These are phyloP conservation scores for Sporothrix pallida DNA, from an alignment of 2,329 filamentous ascomycete genomes.

Conservation along the genomic window DNA sequence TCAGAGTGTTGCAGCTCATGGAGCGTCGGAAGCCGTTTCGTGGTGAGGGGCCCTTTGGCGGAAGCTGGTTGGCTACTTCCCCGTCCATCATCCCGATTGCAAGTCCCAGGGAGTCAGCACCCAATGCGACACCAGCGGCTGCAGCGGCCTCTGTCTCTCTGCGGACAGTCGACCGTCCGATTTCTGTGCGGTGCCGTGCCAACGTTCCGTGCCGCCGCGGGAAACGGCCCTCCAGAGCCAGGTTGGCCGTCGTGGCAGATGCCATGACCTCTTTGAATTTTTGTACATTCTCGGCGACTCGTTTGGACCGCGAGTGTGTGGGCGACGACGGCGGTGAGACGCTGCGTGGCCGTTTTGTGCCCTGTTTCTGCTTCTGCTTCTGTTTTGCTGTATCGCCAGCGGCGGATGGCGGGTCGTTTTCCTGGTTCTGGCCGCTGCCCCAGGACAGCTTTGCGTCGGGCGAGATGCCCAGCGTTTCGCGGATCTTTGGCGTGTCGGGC, in stretches of 20 bases:
- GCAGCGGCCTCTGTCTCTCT: background rate
- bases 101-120: background rate
- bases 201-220: slow-evolving; percentile 42
- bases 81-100: background rate
- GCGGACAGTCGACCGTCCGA: slow-evolving; percentile 7
- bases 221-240: slow-evolving; percentile 30
- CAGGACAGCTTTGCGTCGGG: slow-evolving; percentile 68
- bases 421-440: slow-evolving; percentile 57
- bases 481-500: slow-evolving; percentile 43
- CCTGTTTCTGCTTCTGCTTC: slow-evolving; percentile 46
- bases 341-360: slow-evolving; percentile 72
- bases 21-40: slow-evolving; percentile 59
- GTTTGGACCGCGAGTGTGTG: slow-evolving; percentile 52
- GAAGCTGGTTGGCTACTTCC: slow-evolving; percentile 4
- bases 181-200: slow-evolving; percentile 42
- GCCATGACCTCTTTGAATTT: slow-evolving; percentile 64
- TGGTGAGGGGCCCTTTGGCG: slow-evolving; percentile 44
- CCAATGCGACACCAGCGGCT: background rate
- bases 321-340: slow-evolving; percentile 77
- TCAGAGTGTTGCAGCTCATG: slow-evolving; percentile 72
- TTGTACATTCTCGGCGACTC: slow-evolving; percentile 62
- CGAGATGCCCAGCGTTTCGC: slow-evolving; percentile 57
- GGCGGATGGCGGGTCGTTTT: slow-evolving; percentile 50
- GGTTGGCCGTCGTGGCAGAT: slow-evolving; percentile 63
- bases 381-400: background rate